Conservation (phyloP, 2,329 filamentous ascomycete genomes). For the Penicillium sp. region DNA sequence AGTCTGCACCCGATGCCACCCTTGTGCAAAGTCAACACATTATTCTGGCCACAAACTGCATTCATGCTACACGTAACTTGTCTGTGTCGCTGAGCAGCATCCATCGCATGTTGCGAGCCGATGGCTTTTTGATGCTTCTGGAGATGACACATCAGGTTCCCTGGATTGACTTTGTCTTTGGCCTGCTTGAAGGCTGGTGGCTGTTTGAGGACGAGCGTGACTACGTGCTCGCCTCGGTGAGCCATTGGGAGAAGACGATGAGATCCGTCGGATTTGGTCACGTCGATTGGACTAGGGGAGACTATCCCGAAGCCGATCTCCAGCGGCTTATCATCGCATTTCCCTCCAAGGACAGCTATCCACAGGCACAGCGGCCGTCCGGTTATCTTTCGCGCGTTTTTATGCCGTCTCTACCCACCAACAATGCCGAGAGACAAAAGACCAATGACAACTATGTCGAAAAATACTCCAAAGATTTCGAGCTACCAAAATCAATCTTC, state of each 20-base stretch:
- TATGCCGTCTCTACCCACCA: too few species aligned
- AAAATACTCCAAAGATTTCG: background rate
- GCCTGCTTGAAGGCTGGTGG: conserved; percentile 48
- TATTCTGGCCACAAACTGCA: conserved; percentile 35
- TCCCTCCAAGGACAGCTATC: conserved; percentile 5
- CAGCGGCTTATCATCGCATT: conserved; percentile 31
- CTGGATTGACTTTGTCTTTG: conserved; percentile 41
- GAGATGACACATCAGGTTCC: conserved; percentile 6
- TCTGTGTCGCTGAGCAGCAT: conserved; percentile 22
- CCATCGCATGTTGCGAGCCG: conserved; percentile 27
- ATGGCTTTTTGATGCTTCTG: conserved; percentile 34
- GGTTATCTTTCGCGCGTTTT: too few species aligned
- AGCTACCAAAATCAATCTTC: too few species aligned
- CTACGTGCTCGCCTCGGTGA: conserved; percentile 29
- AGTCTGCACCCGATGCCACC: conserved; percentile 27
- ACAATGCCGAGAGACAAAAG: background rate
- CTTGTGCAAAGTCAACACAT: conserved; percentile 25
- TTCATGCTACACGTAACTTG: conserved; percentile 37
- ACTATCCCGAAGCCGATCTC: conserved; percentile 27
- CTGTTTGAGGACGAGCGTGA: conserved; percentile 38
- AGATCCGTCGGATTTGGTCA: conserved; percentile 5
- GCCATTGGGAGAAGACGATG: conserved; percentile 14
- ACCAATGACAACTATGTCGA: background rate
- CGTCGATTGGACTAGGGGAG: conserved; percentile 40
- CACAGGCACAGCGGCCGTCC: too few species aligned